Percentiles rank a stretch among this genome's conserved stretches.
These are phyloP conservation scores for Globisporangium takayamanum DNA, from an alignment of 352 stramenopile genomes.

Conservation along the genomic window DNA sequence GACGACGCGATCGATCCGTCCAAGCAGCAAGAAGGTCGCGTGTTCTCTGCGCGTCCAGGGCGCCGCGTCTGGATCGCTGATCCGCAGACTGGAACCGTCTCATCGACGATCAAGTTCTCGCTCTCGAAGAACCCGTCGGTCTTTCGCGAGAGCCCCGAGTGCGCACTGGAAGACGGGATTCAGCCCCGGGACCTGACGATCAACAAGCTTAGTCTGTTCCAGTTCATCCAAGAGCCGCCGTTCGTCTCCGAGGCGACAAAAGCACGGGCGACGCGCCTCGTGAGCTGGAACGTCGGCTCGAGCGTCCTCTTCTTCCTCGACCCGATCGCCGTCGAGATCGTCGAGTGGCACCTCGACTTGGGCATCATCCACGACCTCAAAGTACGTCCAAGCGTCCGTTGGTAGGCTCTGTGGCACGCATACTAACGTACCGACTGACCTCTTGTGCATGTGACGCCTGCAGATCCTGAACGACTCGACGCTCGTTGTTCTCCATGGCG, in stretches of 20 bases:
- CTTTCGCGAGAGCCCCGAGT: constrained; percentile 57
- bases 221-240: constrained; percentile 57
- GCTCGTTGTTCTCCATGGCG: constrained; percentile 66
- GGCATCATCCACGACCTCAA: constrained; percentile 82
- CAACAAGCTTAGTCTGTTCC: constrained; percentile 70
- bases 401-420: too few relatives aligned
- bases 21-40: constrained; percentile 55
- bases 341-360: constrained; percentile 85
- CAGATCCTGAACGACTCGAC: constrained; percentile 69
- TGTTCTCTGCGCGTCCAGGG: constrained; percentile 78
- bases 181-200: constrained; percentile 70
- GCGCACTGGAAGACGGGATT: constrained; percentile 51
- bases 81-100: constrained; percentile 65
- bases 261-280: constrained; percentile 42
- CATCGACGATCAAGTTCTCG: constrained; percentile 80
- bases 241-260: constrained; percentile 39
- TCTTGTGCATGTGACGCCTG: not conserved
- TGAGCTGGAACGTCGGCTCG: constrained; percentile 79
- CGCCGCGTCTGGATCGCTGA: constrained; percentile 80
- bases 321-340: constrained; percentile 74
- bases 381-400: too few relatives aligned
- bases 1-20: constrained; percentile 49
- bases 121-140: constrained; percentile 52
- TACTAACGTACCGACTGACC: not conserved
- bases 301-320: constrained; percentile 83